phyloP scores from a whole-genome alignment of 2,329 filamentous ascomycete genomes.

The Phialophora macrospora region DNA sequence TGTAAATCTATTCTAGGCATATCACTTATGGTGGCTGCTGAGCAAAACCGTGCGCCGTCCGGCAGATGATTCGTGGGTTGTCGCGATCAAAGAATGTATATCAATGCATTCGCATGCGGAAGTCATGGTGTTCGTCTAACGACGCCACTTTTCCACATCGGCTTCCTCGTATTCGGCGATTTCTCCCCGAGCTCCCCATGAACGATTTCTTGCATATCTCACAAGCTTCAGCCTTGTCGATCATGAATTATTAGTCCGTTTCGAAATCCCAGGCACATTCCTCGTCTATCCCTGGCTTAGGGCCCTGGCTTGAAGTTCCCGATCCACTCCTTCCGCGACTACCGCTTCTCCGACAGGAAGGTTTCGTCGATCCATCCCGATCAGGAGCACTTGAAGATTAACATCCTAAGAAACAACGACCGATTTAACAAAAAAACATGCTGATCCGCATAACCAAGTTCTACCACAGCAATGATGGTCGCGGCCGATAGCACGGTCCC shows the following conservation, averaged over 20 bases:
- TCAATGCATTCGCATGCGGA: not conserved
- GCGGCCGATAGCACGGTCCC: not conserved
- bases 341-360: not conserved
- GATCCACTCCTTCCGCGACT: conserved; percentile 6
- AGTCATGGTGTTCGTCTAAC: not conserved
- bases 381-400: conserved; percentile 2
- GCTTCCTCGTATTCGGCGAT: conserved; percentile 16
- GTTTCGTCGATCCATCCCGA: conserved; percentile 5
- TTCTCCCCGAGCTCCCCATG: not conserved
- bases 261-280: not conserved
- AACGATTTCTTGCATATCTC: not conserved
- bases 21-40: too few relatives aligned
- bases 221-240: conserved; percentile 5
- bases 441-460: not conserved
- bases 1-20: too few relatives aligned
- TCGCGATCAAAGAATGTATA: too few relatives aligned
- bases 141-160: conserved; percentile 2
- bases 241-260: not conserved
- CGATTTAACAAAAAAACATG: not conserved
- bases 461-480: not conserved
- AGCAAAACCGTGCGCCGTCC: too few relatives aligned
- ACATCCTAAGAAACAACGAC: not conserved
- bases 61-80: not conserved
- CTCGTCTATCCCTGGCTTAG: not conserved
- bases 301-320: not conserved